phyloP scores from a whole-genome alignment of 2,329 filamentous ascomycete genomes.

The Fusarium pseudonygamai region DNA sequence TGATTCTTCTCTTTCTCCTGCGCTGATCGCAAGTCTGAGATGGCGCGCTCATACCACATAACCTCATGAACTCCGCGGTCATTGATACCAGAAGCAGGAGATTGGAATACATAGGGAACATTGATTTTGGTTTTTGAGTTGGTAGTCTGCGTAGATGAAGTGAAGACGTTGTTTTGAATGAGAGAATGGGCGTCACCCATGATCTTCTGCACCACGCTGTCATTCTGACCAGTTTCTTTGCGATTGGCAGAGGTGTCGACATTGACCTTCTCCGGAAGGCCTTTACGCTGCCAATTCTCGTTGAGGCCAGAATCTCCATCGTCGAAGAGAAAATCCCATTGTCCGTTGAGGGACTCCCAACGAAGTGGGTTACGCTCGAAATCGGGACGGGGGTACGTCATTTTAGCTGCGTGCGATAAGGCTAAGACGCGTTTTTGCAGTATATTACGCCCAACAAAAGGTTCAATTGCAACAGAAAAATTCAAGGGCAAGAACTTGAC shows the following conservation, averaged over 20 bases:
- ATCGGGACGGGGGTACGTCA: conserved; percentile 70
- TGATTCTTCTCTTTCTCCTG: conserved; percentile 53
- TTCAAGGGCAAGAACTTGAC: background rate
- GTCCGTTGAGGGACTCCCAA: conserved; percentile 70
- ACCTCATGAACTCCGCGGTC: conserved; percentile 72
- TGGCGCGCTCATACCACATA: conserved; percentile 69
- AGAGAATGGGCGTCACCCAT: conserved; percentile 59
- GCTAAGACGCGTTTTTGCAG: no score
- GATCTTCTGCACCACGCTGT: conserved; percentile 55
- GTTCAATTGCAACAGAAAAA: background rate
- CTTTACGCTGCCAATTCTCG: conserved; percentile 62
- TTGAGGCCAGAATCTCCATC: conserved; percentile 67
- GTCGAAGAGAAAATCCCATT: conserved; percentile 73
- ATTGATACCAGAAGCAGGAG: conserved; percentile 69
- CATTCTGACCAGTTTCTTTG: conserved; percentile 47
- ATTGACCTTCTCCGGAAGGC: conserved; percentile 57
- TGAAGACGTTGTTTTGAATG: conserved; percentile 56
- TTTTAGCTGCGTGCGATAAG: conserved; percentile 9
- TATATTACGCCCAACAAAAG: background rate
- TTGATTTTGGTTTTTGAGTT: conserved; percentile 63
- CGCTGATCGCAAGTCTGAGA: conserved; percentile 59
- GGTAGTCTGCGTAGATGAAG: conserved; percentile 40
- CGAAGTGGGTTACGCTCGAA: conserved; percentile 64
- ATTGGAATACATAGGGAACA: conserved; percentile 74
- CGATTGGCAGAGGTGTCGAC: conserved; percentile 37